Base-by-base conservation (phyloP, 805 yeast genomes). In the Saturnispora ahearnii region DNA sequence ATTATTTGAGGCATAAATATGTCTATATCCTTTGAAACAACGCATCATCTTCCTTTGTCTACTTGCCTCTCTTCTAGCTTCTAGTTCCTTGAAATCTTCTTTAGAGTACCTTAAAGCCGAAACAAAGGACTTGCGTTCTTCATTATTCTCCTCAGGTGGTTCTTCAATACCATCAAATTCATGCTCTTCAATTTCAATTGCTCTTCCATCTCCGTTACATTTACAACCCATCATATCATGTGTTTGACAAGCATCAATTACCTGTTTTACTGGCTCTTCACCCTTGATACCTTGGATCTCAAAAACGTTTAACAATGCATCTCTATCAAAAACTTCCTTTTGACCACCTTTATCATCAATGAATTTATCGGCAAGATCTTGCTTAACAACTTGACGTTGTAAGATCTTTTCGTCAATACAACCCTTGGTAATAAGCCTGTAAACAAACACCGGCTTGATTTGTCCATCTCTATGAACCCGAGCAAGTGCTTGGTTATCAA, bases 381-480 rank as follows among this genome's bases (percentile, higher is more conserved):
- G 78, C 63, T 93, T 93, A 73, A 87, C 82, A 48, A 90, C 68
- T 64, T 93, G 99, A 18, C 99, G 71, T 62, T 93, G 98, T 53
- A 85, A 82, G 3, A 93, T 90, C 67, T 90, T 91, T 62, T 93
- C 99, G 62, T 93, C 99, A 33, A 89, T 84, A 49, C 90, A 81
- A 0, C 98, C 99, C 0, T 95, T 81, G 0, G 96, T 84, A 41
- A 93, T 67, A 18, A 93, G 65, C 56, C 99, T 73, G 61, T 93
- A 93, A 30, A 91, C 81, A 61, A 70, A 83, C 10, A 89, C 93
- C 0, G 87, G 87, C 44, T 68, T 75, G 44, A 67, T 77, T 62
- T 93, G 99, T 0, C 99, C 99, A 63, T 91, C 97, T 58, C 99
- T 73, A 61, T 91, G 96, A 6, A 93, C 82, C 54, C 99, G 70